Evolutionary conservation across 257 asterid genomes (phyloP).

Genomic region (Paraleonurus japonicus): DNA sequence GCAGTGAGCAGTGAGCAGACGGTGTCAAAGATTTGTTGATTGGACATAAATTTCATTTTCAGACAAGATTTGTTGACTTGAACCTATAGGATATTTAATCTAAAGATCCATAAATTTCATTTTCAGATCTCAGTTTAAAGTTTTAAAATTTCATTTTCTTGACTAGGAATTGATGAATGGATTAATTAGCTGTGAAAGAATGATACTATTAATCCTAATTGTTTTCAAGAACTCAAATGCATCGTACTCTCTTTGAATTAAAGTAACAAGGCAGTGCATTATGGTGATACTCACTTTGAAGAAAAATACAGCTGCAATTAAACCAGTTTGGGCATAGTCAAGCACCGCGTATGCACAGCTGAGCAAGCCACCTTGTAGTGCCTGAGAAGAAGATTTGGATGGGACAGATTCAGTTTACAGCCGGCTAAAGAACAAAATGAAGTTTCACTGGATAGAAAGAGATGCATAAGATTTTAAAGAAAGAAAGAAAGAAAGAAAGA

Average conservation of each 20-base stretch:
- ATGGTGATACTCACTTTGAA: constrained; percentile 64
- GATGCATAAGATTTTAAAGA: neutral
- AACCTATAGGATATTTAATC: neutral
- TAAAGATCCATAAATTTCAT: neutral
- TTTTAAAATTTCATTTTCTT: neutral
- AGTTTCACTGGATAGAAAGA: constrained; percentile 16
- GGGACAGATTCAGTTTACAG: constrained; percentile 25
- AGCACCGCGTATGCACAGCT: constrained; percentile 78
- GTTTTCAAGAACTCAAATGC: neutral
- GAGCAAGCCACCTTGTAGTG: constrained; percentile 80
- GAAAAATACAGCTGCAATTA: constrained; percentile 97
- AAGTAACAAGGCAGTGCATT: constrained; percentile 6
- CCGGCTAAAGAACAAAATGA: constrained; percentile 9
- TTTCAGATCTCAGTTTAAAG: neutral
- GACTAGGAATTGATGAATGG: constrained; percentile 5
- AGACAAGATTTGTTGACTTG: neutral
- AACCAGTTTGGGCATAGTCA: constrained; percentile 97
- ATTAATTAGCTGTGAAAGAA: neutral
- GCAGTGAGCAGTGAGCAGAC: neutral
- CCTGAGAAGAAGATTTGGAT: constrained; percentile 47
- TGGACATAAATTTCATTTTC: neutral
- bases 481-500: too few species aligned
- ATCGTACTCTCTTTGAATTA: neutral
- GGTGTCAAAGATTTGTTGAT: neutral
- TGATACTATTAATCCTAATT: neutral